These are phyloP conservation scores for Verticillium dahliae DNA, from an alignment of 2,329 filamentous ascomycete species.

Conservation along the genomic window DNA sequence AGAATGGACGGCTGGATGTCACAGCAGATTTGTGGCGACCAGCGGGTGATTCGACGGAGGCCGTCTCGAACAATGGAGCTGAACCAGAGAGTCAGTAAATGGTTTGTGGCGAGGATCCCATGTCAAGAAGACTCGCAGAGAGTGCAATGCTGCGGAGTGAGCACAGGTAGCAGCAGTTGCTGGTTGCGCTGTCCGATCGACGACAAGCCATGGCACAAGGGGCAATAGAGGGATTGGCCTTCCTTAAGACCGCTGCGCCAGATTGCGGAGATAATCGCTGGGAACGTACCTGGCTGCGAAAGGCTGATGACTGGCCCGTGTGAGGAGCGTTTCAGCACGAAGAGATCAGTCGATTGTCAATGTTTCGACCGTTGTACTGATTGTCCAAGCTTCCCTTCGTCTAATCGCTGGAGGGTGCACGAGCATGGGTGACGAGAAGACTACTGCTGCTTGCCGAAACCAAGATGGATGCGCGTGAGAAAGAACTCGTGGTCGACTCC, in stretches of 20 bases:
- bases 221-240: background rate
- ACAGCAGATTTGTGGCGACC: background rate
- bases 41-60: background rate
- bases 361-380: constrained; percentile 1
- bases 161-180: background rate
- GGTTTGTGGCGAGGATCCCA: background rate
- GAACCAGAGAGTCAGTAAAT: constrained; percentile 3
- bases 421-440: background rate
- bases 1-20: background rate
- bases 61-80: background rate
- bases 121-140: background rate
- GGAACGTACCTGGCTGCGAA: constrained; percentile 7
- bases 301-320: constrained; percentile 1
- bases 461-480: background rate
- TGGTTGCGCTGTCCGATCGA: background rate
- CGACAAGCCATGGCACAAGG: background rate
- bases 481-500: constrained; percentile 4
- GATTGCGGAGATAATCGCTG: background rate
- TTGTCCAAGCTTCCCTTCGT: background rate
- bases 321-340: constrained; percentile 11
- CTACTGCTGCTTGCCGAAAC: background rate
- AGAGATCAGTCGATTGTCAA: constrained; percentile 4
- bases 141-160: background rate
- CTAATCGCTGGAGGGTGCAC: constrained; percentile 1
- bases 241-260: background rate